Percentiles rank a stretch among this genome's conserved stretches.
phyloP scores from a whole-genome alignment of 2,329 filamentous ascomycete genomes.

The Trichoderma sp. region DNA sequence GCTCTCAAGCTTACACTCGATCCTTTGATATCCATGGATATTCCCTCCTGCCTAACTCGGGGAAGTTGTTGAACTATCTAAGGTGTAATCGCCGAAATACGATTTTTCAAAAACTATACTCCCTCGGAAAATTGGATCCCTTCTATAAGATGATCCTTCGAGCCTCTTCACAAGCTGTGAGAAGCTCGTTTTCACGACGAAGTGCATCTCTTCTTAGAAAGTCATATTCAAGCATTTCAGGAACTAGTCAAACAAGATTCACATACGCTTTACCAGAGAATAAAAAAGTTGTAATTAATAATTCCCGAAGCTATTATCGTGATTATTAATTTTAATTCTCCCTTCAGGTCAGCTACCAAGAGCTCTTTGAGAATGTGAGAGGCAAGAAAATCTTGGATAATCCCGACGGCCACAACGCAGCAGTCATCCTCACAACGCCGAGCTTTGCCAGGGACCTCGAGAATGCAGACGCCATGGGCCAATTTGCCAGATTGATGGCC shows the following conservation, averaged over 20 bases:
- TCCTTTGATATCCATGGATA: not conserved
- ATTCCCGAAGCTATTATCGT: not conserved
- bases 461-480: slow-evolving; percentile 45
- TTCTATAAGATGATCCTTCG: slow-evolving; percentile 31
- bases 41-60: not conserved
- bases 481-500: slow-evolving; percentile 50
- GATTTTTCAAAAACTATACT: not conserved
- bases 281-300: not conserved
- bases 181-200: slow-evolving; percentile 25
- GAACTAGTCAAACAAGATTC: slow-evolving; percentile 29
- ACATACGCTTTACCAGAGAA: slow-evolving; percentile 29
- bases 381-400: slow-evolving; percentile 34
- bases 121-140: not conserved
- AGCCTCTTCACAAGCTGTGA: slow-evolving; percentile 28
- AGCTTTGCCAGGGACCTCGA: slow-evolving; percentile 51
- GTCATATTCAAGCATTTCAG: slow-evolving; percentile 26
- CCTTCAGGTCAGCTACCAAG: slow-evolving; percentile 25
- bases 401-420: slow-evolving; percentile 41
- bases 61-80: not conserved
- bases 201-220: slow-evolving; percentile 10
- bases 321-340: not conserved
- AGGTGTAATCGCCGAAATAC: not conserved
- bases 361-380: slow-evolving; percentile 31
- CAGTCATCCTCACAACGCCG: slow-evolving; percentile 54
- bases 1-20: not conserved